Evolutionary conservation across 1,284 basidiomycete genomes (phyloP), one percentile per base, ranked within the genome.

Genomic region (Moesziomyces sp.): DNA sequence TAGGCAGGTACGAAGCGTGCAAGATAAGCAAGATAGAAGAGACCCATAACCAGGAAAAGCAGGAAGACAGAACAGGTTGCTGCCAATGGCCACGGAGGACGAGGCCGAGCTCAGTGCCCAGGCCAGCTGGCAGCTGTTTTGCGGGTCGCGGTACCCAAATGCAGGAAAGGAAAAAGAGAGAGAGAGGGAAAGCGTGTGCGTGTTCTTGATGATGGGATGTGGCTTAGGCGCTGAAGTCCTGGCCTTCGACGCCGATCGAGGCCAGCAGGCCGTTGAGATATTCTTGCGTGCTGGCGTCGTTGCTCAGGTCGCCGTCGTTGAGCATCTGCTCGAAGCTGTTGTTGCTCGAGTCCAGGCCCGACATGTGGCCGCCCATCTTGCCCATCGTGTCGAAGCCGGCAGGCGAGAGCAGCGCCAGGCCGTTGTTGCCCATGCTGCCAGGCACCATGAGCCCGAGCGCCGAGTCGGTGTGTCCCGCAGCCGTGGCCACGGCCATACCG

Each of bases 241-340:
- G 69, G 3, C 69, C 52, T 46, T 73, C 60, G 45, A 74, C 71
- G 47, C 73, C 73, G 46, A 75, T 75, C 26, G 73, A 75, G n/a
- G 73, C 62, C 19, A 75, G 45, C 28, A 75, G 47, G 18, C 62
- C 67, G 19, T 71, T 63, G 3, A 75, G 68, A 19, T 75, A 75
- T 42, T 75, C 67, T 46, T 70, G 68, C 14, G 73, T 64, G 23
- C 52, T 66, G 40, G 58, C 59, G 26, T 70, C 73, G 53, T 67
- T 55, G 67, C 47, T 64, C 21, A 66, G 69, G 24, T 66, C 62
- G 23, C 46, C 53, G 18, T 62, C 59, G 52, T 66, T 46, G 43
- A 67, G 51, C 63, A 67, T 71, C 40, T 55, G 52, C 54, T 73
- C 69, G 44, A 72, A 72, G 57, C 70, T 73, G 50, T 56, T 72